A percentile compares a stretch with the other conserved stretches of the same genome.
phyloP scores from a whole-genome alignment of 306 rosid species.

The Carpinus viminea region DNA sequence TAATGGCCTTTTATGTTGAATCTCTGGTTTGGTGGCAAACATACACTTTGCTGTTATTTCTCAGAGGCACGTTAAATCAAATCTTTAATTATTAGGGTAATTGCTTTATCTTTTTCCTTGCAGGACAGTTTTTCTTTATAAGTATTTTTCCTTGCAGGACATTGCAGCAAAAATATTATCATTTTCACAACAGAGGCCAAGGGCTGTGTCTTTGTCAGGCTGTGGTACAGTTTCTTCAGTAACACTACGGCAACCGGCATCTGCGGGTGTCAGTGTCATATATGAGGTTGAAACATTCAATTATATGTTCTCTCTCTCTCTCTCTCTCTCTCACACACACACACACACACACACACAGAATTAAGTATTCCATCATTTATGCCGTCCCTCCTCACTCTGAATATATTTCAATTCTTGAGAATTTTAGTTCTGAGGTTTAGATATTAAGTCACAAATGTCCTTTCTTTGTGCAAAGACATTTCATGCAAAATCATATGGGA shows the following conservation, averaged over 20 bases:
- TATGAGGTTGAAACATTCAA: conserved; percentile 59
- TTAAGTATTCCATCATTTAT: conserved; percentile 3
- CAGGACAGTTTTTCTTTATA: conserved; percentile 20
- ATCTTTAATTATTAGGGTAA: not conserved
- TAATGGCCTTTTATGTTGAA: conserved; percentile 2
- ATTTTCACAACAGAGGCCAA: conserved; percentile 82
- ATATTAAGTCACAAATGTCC: not conserved
- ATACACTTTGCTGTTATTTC: not conserved
- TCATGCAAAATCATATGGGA: not conserved
- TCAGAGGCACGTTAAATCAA: not conserved
- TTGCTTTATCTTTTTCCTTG: conserved; percentile 28
- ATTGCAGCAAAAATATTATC: conserved; percentile 73
- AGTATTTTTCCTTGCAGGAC: conserved; percentile 52
- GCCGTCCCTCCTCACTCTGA: not conserved
- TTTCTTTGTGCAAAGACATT: not conserved
- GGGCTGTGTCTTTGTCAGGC: conserved; percentile 90
- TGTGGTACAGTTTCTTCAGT: conserved; percentile 77
- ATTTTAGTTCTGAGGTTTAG: not conserved
- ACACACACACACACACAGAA: not conserved
- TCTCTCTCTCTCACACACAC: not conserved
- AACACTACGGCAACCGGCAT: conserved; percentile 85
- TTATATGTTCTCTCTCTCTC: conserved; percentile 1
- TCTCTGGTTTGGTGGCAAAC: not conserved
- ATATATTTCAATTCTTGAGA: not conserved
- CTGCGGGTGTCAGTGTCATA: conserved; percentile 63